phyloP scores from a whole-genome alignment of 805 yeast species.

The Starmerella vitae region DNA sequence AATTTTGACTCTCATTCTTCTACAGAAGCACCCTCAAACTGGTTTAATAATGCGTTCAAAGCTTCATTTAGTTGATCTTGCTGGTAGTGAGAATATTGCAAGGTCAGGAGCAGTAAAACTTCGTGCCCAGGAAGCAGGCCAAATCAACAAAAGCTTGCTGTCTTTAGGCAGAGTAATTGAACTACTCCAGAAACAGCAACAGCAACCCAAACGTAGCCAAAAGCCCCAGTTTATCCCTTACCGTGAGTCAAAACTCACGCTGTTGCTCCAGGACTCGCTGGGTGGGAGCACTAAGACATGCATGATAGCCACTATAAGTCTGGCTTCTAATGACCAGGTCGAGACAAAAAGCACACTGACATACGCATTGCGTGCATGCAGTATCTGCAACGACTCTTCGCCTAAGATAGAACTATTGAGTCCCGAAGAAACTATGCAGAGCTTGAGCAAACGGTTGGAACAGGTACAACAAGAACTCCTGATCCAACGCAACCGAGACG shows the following conservation, averaged over 20 bases:
- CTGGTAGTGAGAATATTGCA: constrained; percentile 84
- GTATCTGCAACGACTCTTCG: constrained; percentile 61
- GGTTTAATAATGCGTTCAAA: constrained; percentile 40
- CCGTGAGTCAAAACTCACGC: constrained; percentile 67
- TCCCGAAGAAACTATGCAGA: constrained; percentile 36
- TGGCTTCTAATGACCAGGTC: constrained; percentile 61
- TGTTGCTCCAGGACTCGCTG: constrained; percentile 64
- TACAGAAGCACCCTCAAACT: constrained; percentile 36
- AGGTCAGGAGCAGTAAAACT: constrained; percentile 78
- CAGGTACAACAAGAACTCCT: constrained; percentile 44
- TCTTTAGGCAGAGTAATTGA: constrained; percentile 76
- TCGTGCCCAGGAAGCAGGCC: constrained; percentile 87
- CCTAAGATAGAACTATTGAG: constrained; percentile 48
- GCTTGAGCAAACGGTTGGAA: constrained; percentile 43
- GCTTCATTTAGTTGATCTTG: constrained; percentile 78
- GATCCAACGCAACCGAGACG: constrained; percentile 52
- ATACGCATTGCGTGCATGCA: constrained; percentile 77
- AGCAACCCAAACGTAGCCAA: background rate
- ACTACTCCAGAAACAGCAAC: constrained; percentile 27
- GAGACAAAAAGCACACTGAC: constrained; percentile 78
- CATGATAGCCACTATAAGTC: constrained; percentile 75
- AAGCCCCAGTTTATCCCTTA: constrained; percentile 49
- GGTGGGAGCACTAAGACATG: constrained; percentile 86
- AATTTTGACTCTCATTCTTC: constrained; percentile 52
- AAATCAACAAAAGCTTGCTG: constrained; percentile 75